A percentile compares a stretch with the other conserved stretches of the same genome.
Evolutionary conservation across 345 rosid genomes (phyloP).

Genomic region (Reutealis trisperma): DNA sequence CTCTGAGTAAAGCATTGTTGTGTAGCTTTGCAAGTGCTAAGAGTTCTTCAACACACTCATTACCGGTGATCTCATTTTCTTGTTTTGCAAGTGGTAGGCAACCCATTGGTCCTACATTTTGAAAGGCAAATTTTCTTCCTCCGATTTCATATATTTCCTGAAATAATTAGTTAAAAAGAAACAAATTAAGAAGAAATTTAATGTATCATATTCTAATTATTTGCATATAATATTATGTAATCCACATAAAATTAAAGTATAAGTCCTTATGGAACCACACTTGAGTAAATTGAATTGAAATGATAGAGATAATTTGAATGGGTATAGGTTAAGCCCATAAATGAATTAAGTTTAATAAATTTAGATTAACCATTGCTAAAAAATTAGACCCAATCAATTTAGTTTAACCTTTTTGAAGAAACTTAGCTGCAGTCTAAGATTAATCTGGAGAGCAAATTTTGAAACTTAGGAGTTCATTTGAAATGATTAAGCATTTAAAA

Average conservation of each 20-base stretch:
- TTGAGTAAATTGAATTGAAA: neutral
- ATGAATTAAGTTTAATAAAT: no score
- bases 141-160: constrained; percentile 30
- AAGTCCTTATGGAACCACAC: no score
- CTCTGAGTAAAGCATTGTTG: constrained; percentile 20
- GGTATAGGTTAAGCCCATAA: no score
- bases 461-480: no score
- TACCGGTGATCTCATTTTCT: neutral
- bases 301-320: no score
- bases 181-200: neutral
- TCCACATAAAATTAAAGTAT: no score
- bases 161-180: neutral
- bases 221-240: no score
- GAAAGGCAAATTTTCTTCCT: constrained; percentile 39
- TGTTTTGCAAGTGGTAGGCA: constrained; percentile 28
- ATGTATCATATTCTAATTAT: no score
- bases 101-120: constrained; percentile 38
- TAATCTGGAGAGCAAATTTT: neutral
- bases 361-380: no score
- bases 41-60: constrained; percentile 16
- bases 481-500: no score
- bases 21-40: constrained; percentile 25
- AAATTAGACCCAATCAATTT: no score
- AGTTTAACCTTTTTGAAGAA: constrained; percentile 26
- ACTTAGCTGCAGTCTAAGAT: neutral